Base-by-base conservation (phyloP, 495 filamentous ascomycete species). In the Sordaria brevicollis region DNA sequence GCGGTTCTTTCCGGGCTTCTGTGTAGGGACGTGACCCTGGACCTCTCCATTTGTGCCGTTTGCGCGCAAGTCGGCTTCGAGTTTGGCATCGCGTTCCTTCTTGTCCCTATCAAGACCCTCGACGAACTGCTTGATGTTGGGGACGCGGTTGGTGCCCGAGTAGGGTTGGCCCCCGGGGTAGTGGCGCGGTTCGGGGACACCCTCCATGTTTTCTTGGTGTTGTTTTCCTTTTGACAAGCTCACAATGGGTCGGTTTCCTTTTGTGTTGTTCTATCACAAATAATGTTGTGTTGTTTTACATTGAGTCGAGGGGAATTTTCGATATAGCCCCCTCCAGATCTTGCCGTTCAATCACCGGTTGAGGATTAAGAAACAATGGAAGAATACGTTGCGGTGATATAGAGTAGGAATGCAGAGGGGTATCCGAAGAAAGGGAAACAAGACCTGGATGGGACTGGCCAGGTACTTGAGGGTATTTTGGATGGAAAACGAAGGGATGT, bases 51-150 rank as follows among this genome's bases (percentile, higher is more conserved):
- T 69, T 0, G 29, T 33, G 54, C 7, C 25, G 25, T 62, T 67
- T 54, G 73, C 62, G 72, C 76, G 81, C 5, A 78, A 70, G n/a
- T 86, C 73, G 34, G 86, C 80, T 49, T 93, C 88, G 71, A 92
- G 88, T 69, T 86, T 79, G 35, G 81, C 81, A 77, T 96, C 92
- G 66, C 93, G 86, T 9, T 91, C 85, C 74, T 85, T 88, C 81
- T 96, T 96, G 69, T 94, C 89, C 54, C 78, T 82, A 77, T 97
- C 93, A 37, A 96, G 85, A 41, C 86, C 85, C 65, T 90, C 87
- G 70, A 97, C 83, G 76, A 97, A 96, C 76, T 92, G 86, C 75
- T 91, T 87, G 73, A 98, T 90, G 65, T 92, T 97, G 3, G 94
- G 94, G 65, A 98, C 85, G 1, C 90, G 89, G 78, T 96, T 95